Evolutionary conservation across 768 basidiomycete species (phyloP), one percentile per base, ranked within the genome.

Genomic region (Guyanaporus albipodus): DNA sequence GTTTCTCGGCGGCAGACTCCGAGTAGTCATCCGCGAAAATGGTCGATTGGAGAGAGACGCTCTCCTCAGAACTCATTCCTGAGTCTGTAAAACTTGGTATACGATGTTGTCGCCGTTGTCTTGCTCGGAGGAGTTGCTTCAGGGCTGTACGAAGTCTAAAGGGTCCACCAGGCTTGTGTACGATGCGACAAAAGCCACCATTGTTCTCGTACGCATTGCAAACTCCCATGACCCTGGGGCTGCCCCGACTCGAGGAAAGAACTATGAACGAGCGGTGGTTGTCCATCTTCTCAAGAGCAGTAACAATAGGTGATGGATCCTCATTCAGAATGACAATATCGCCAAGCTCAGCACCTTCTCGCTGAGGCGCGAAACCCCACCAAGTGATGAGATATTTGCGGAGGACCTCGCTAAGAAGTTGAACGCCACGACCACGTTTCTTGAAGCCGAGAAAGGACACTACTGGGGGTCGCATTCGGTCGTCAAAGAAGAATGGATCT

Each of bases 111-210:
- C 49, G 64, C 29, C 67, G 60, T 22, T 68, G 65, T 33, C 55
- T 64, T 34, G 57, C 56, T 29, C 67, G 65, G 26, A 67, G 56
- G 6, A 67, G 54, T 31, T 67, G 76, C 57, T 82, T 83, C 49
- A 94, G 69, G 19, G 82, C 76, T 6, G 74, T 63, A 22, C 82
- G 76, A 46, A 95, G 74, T 18, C 85, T 79, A 35, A 79, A 78
- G 4, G 93, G 93, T 3, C 92, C 91, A 21, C 83, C 83, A 9
- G 93, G 93, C 63, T 96, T 97, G 76, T 85, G 88, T 11, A 94
- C 68, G 19, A 91, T 73, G n/a, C 88, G 83, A 65, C 88, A 91
- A 66, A 90, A 87, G 22, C 92, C 92, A 8, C 93, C 93, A 10
- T 83, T 78, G 34, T 74, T 73, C 61, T 91, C 89, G 60, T 87